These are phyloP conservation scores for Fusarium temperatum DNA, from an alignment of 2,329 filamentous ascomycete species.

Conservation along the genomic window DNA sequence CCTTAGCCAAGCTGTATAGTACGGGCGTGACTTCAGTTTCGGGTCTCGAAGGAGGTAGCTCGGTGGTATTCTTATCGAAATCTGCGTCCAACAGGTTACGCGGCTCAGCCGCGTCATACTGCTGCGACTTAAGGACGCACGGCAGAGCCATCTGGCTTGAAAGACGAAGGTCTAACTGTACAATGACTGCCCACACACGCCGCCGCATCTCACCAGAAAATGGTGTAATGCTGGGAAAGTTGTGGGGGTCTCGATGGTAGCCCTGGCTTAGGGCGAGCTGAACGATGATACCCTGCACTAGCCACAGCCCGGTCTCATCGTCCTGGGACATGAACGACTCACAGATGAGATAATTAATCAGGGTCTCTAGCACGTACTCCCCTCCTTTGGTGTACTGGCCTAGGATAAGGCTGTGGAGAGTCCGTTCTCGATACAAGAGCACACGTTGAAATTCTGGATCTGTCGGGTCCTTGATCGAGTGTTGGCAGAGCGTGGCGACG, in stretches of 20 bases:
- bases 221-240: slow-evolving; percentile 34
- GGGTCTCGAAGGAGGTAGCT: slow-evolving; percentile 16
- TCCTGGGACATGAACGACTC: slow-evolving; percentile 19
- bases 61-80: slow-evolving; percentile 5
- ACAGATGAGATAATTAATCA: slow-evolving; percentile 20
- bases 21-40: slow-evolving; percentile 25
- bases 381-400: slow-evolving; percentile 21
- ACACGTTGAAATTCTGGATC: not conserved
- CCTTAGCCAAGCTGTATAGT: not conserved
- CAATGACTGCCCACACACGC: slow-evolving; percentile 58
- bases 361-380: slow-evolving; percentile 17
- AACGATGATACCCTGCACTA: slow-evolving; percentile 15
- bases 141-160: slow-evolving; percentile 69
- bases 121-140: not conserved
- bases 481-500: not conserved
- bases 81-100: slow-evolving; percentile 18
- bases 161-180: slow-evolving; percentile 68
- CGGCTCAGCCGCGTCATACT: slow-evolving; percentile 14
- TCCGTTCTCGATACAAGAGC: not conserved
- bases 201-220: slow-evolving; percentile 62
- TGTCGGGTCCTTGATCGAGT: not conserved
- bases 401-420: not conserved
- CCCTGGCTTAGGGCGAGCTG: slow-evolving; percentile 29
- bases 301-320: slow-evolving; percentile 8
- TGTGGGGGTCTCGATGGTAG: slow-evolving; percentile 25